A percentile compares a stretch with the other conserved stretches of the same genome.
phyloP scores from a whole-genome alignment of 495 filamentous ascomycete species.

The Xeromyces bisporus region DNA sequence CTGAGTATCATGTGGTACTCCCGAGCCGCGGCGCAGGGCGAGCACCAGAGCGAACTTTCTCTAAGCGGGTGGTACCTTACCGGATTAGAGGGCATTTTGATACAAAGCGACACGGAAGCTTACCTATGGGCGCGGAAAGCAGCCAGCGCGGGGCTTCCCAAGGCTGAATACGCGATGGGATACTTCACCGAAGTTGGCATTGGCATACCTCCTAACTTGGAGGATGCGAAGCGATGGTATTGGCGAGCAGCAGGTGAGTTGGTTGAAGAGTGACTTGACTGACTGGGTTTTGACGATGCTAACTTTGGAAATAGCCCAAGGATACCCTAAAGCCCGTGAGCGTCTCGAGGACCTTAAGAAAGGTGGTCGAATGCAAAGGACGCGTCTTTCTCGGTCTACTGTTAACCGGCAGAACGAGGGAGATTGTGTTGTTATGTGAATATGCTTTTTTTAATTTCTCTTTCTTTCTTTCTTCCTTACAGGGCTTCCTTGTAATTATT shows the following conservation, averaged over 20 bases:
- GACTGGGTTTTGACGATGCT: not conserved
- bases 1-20: slow-evolving; percentile 86
- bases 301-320: slow-evolving; percentile 51
- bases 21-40: slow-evolving; percentile 76
- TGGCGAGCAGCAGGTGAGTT: slow-evolving; percentile 90
- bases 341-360: slow-evolving; percentile 83
- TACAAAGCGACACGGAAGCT: slow-evolving; percentile 88
- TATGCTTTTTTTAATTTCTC: not conserved
- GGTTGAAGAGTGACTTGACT: no score
- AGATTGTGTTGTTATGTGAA: slow-evolving; percentile 70
- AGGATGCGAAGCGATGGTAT: slow-evolving; percentile 97
- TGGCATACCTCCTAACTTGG: slow-evolving; percentile 66
- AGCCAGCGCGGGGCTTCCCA: slow-evolving; percentile 63
- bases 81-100: slow-evolving; percentile 68
- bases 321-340: slow-evolving; percentile 82
- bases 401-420: slow-evolving; percentile 66
- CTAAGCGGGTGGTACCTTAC: slow-evolving; percentile 95
- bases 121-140: slow-evolving; percentile 96
- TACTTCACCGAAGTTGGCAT: slow-evolving; percentile 96
- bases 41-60: slow-evolving; percentile 86
- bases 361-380: slow-evolving; percentile 53
- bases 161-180: slow-evolving; percentile 95
- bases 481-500: no score
- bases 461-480: not conserved
- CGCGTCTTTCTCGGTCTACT: slow-evolving; percentile 67